phyloP scores from a whole-genome alignment of 805 yeast genomes.

The Candida takata region DNA sequence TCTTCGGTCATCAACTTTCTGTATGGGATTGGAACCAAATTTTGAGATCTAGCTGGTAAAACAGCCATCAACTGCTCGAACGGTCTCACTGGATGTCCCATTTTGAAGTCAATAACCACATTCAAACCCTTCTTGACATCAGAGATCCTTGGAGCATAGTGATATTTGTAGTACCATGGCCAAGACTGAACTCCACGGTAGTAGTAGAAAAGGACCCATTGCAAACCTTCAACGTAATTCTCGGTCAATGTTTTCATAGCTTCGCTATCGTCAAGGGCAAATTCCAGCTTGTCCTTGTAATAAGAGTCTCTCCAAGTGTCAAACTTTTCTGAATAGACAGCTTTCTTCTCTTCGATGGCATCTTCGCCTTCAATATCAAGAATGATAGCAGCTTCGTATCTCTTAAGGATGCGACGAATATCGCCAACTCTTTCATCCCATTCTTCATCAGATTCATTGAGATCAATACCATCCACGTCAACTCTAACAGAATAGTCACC shows the following conservation, averaged over 20 bases:
- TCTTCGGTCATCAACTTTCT: conserved; percentile 82
- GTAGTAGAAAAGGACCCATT: conserved; percentile 92
- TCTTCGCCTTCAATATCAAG: conserved; percentile 54
- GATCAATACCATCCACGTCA: conserved; percentile 69
- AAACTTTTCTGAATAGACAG: conserved; percentile 67
- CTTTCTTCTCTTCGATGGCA: conserved; percentile 41
- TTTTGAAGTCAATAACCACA: conserved; percentile 52
- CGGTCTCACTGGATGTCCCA: conserved; percentile 80
- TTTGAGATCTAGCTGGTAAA: conserved; percentile 83
- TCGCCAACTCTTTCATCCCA: conserved; percentile 44
- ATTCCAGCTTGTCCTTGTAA: conserved; percentile 73
- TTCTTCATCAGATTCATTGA: conserved; percentile 62
- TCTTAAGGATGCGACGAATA: conserved; percentile 49
- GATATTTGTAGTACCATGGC: conserved; percentile 90
- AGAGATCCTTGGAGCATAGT: conserved; percentile 91
- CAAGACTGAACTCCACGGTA: conserved; percentile 89
- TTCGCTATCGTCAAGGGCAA: conserved; percentile 50
- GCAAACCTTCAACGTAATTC: conserved; percentile 89
- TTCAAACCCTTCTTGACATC: conserved; percentile 73
- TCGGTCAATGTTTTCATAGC: conserved; percentile 57
- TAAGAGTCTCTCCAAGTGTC: conserved; percentile 79
- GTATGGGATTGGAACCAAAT: conserved; percentile 69
- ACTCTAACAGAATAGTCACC: conserved; percentile 51
- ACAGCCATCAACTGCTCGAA: conserved; percentile 92
- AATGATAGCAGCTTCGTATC: conserved; percentile 53